These are phyloP conservation scores for Boletus pseudopeckii DNA, from an alignment of 768 basidiomycete genomes.

Conservation along the genomic window DNA sequence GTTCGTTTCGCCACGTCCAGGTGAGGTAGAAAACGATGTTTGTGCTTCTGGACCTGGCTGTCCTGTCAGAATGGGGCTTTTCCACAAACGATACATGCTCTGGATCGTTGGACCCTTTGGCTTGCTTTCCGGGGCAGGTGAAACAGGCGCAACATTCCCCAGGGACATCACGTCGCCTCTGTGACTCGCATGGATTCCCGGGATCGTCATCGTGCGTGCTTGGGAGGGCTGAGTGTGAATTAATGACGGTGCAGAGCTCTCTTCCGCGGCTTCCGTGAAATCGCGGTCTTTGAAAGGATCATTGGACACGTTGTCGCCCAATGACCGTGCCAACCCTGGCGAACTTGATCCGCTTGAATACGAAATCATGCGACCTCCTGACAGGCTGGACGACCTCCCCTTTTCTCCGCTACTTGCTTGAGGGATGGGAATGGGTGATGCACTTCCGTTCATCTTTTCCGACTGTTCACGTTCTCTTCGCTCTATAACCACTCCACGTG, in stretches of 20 bases:
- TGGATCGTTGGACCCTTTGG: slow-evolving; percentile 54
- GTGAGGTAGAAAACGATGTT: slow-evolving; percentile 4
- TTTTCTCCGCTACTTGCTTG: slow-evolving; percentile 22
- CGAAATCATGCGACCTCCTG: slow-evolving; percentile 22
- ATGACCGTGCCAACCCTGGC: slow-evolving; percentile 33
- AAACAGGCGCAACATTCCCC: slow-evolving; percentile 61
- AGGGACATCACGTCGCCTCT: slow-evolving; percentile 84
- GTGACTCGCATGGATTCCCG: slow-evolving; percentile 82
- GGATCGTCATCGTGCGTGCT: slow-evolving; percentile 81
- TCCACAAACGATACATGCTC: slow-evolving; percentile 74
- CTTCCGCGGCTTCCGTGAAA: slow-evolving; percentile 29
- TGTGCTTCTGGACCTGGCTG: slow-evolving; percentile 22
- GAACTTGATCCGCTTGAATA: slow-evolving; percentile 28
- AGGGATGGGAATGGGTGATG: slow-evolving; percentile 37
- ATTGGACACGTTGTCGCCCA: slow-evolving; percentile 25
- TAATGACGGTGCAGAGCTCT: slow-evolving; percentile 38
- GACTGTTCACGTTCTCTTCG: slow-evolving; percentile 47
- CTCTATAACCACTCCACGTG: slow-evolving; percentile 69
- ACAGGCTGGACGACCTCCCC: slow-evolving; percentile 25
- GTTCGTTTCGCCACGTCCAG: slow-evolving; percentile 8
- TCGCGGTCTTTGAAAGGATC: slow-evolving; percentile 33
- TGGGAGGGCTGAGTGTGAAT: slow-evolving; percentile 73
- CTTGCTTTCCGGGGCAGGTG: slow-evolving; percentile 38
- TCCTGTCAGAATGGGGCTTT: slow-evolving; percentile 42
- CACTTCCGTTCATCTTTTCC: slow-evolving; percentile 13